A percentile compares a stretch with the other conserved stretches of the same genome.
Evolutionary conservation across 164 flowering plant species (phyloP).

Genomic region (Piper betle): DNA sequence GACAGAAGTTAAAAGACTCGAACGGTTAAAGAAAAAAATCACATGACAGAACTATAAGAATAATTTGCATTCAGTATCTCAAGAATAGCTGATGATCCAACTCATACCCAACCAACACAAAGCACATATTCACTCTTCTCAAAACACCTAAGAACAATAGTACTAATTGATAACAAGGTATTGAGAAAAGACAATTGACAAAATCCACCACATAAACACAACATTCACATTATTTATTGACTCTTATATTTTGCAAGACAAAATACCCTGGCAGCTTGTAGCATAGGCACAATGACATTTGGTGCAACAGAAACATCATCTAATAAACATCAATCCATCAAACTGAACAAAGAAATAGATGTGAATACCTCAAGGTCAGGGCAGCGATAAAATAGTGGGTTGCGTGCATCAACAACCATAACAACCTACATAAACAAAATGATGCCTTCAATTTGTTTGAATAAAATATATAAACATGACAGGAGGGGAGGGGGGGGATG

Average conservation of each 20-base stretch:
- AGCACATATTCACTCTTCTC: too few relatives aligned
- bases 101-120: too few relatives aligned
- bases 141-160: too few relatives aligned
- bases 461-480: neutral
- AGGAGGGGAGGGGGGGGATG: too few relatives aligned
- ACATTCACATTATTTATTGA: too few relatives aligned
- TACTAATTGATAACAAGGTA: too few relatives aligned
- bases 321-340: neutral
- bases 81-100: too few relatives aligned
- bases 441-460: neutral
- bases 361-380: slow-evolving; percentile 91
- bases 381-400: slow-evolving; percentile 91
- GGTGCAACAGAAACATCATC: neutral
- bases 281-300: neutral
- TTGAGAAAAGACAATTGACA: too few relatives aligned
- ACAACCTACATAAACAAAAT: slow-evolving; percentile 45
- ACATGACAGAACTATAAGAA: too few relatives aligned
- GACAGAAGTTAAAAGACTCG: neutral
- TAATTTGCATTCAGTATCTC: too few relatives aligned
- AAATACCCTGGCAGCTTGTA: neutral
- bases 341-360: neutral
- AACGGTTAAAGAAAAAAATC: too few relatives aligned
- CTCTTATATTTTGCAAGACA: neutral
- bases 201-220: too few relatives aligned
- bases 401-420: slow-evolving; percentile 98